These are phyloP conservation scores for Calocybe gambosa DNA, from an alignment of 1,284 basidiomycete genomes.

Conservation along the genomic window DNA sequence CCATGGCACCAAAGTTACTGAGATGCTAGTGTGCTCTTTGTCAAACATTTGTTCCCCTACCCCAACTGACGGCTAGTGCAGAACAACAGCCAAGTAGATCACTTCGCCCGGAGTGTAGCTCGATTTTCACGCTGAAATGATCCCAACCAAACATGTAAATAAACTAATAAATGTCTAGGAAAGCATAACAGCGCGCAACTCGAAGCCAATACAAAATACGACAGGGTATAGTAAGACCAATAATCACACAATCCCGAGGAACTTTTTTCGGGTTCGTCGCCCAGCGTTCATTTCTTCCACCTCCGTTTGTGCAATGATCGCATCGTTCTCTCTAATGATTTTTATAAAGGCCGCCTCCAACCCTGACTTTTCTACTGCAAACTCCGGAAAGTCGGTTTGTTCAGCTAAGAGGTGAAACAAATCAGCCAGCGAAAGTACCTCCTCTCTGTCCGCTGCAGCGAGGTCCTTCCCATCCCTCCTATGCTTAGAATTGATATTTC, in stretches of 20 bases:
- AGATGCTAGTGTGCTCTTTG: too few relatives aligned
- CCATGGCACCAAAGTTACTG: background rate
- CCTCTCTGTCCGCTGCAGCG: background rate
- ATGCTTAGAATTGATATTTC: background rate
- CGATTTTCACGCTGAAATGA: too few relatives aligned
- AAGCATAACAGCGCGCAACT: background rate
- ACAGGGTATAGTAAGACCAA: background rate
- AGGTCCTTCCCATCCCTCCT: background rate
- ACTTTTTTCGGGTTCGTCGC: background rate
- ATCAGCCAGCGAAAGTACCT: background rate
- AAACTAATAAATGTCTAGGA: too few relatives aligned
- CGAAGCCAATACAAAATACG: background rate
- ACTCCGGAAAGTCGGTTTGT: slow-evolving; percentile 2
- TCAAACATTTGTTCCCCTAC: too few relatives aligned
- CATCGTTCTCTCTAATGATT: background rate
- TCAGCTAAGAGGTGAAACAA: slow-evolving; percentile 1
- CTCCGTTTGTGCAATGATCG: background rate
- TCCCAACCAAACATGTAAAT: too few relatives aligned
- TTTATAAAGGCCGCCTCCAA: slow-evolving; percentile 2
- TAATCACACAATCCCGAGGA: background rate
- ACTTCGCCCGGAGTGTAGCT: too few relatives aligned
- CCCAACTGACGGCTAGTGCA: too few relatives aligned
- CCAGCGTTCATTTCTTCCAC: background rate
- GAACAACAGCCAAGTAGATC: too few relatives aligned
- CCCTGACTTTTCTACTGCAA: slow-evolving; percentile 1